phyloP scores from a whole-genome alignment of 2,329 filamentous ascomycete genomes.

The Calonectria pseudoturangicola region DNA sequence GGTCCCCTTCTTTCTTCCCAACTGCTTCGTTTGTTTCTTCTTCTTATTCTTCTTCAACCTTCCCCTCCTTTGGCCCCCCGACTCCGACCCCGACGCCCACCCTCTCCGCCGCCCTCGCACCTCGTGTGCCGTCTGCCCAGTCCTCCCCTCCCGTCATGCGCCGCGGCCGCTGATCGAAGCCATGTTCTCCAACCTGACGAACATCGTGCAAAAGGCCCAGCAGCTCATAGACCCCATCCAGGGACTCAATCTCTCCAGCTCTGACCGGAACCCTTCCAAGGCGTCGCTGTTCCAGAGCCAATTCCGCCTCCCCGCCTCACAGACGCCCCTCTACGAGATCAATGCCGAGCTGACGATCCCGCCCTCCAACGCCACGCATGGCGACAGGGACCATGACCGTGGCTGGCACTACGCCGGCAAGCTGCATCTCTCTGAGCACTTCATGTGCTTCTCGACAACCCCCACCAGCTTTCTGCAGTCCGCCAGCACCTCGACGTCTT shows the following conservation, averaged over 20 bases:
- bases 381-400: slow-evolving; percentile 81
- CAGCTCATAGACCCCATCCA: slow-evolving; percentile 94
- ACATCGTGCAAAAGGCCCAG: slow-evolving; percentile 95
- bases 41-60: neutral
- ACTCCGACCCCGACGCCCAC: neutral
- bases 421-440: slow-evolving; percentile 94
- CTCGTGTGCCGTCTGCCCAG: slow-evolving; percentile 40
- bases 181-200: slow-evolving; percentile 80
- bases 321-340: slow-evolving; percentile 97
- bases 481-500: slow-evolving; percentile 86
- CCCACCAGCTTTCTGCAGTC: slow-evolving; percentile 89
- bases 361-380: slow-evolving; percentile 80
- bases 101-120: slow-evolving; percentile 36
- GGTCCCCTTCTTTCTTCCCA: neutral
- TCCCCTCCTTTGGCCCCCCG: slow-evolving; percentile 2
- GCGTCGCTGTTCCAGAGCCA: slow-evolving; percentile 95
- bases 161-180: slow-evolving; percentile 62
- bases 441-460: slow-evolving; percentile 96
- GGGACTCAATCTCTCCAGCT: slow-evolving; percentile 81
- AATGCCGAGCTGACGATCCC: slow-evolving; percentile 95
- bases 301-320: slow-evolving; percentile 93
- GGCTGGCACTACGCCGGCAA: slow-evolving; percentile 95
- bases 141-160: slow-evolving; percentile 60
- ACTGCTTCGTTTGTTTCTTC: slow-evolving; percentile 7
- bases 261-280: slow-evolving; percentile 91